Base-by-base conservation (phyloP, 495 filamentous ascomycete genomes). In the Aspergillus saccharolyticus region DNA sequence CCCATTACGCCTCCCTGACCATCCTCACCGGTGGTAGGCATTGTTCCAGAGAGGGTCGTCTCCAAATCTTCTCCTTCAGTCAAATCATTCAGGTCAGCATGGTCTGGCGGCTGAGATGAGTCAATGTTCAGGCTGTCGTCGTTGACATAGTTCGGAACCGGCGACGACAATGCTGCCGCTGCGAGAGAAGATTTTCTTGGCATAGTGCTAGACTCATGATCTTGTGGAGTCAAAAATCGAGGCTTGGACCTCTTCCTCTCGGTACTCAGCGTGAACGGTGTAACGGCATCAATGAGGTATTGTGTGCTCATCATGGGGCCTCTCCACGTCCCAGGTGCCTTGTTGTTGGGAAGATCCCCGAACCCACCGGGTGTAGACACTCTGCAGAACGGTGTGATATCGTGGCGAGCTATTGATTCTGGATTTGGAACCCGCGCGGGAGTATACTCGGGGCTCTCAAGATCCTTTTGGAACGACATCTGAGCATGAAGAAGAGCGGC, bases 401-500 rank as follows among this genome's bases (percentile, higher is more conserved):
- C 64, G 8, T 65, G 61, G 20, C 66, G 49, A 20, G 65, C 42
- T 12, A 63, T 52, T 24, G 66, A 63, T 17, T 58, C 52, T 7
- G 44, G 49, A 2, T 51, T 45, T 39, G 64, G 25, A 3, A 70
- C 63, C 22, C 59, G 47, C 1, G 16, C 30, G 42, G 47, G 55
- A 49, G 24, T 62, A 43, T 55, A 52, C 25, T 62, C 63, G 14
- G 67, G 72, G 25, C 70, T 78, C 17, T 69, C 63, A 15, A 80
- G 49, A 24, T 78, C 74, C 24, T 78, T 67, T 42, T 79, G 74
- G 44, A 81, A 80, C 0, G 73, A 78, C 21, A 64, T 70, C 53
- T 79, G 77, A 14, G 78, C 78, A 52, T 74, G 70, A 5, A 72
- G 48, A n/a, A 80, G 59, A 14, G 79, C 79, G 39, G 75, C 77